These are phyloP conservation scores for Populus hybrid DNA, from an alignment of 441 rosid genomes.

Conservation along the genomic window DNA sequence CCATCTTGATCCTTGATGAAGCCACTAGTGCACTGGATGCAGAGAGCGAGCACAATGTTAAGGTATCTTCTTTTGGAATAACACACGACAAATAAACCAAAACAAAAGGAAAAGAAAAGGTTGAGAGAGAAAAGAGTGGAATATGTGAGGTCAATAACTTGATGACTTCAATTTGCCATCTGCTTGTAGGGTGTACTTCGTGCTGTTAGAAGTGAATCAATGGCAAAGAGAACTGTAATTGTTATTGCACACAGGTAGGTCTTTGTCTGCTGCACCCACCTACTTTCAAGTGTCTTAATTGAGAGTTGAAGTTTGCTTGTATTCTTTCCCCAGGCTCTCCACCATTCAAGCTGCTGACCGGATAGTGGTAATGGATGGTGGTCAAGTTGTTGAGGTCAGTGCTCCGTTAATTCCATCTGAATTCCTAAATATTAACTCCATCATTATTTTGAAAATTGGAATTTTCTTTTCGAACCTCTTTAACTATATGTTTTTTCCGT, in stretches of 20 bases:
- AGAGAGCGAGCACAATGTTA: slow-evolving; percentile 92
- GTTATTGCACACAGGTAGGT: slow-evolving; percentile 87
- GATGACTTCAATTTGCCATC: slow-evolving; percentile 1
- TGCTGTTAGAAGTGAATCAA: slow-evolving; percentile 52
- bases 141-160: background rate
- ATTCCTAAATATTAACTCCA: background rate
- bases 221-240: slow-evolving; percentile 70
- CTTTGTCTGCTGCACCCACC: background rate
- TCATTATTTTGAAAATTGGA: background rate
- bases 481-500: background rate
- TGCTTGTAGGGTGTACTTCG: slow-evolving; percentile 71
- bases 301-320: slow-evolving; percentile 14
- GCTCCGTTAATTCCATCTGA: background rate
- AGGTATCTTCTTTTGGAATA: slow-evolving; percentile 40
- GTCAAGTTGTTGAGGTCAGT: slow-evolving; percentile 75
- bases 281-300: background rate
- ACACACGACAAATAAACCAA: background rate
- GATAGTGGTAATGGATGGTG: slow-evolving; percentile 83
- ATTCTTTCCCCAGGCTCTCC: slow-evolving; percentile 60
- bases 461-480: background rate
- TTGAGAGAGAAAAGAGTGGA: background rate
- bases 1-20: slow-evolving; percentile 88
- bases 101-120: background rate
- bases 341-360: slow-evolving; percentile 89
- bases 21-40: slow-evolving; percentile 97